These are phyloP conservation scores for Trichoderma gracile DNA, from an alignment of 2,329 filamentous ascomycete genomes.

Conservation along the genomic window DNA sequence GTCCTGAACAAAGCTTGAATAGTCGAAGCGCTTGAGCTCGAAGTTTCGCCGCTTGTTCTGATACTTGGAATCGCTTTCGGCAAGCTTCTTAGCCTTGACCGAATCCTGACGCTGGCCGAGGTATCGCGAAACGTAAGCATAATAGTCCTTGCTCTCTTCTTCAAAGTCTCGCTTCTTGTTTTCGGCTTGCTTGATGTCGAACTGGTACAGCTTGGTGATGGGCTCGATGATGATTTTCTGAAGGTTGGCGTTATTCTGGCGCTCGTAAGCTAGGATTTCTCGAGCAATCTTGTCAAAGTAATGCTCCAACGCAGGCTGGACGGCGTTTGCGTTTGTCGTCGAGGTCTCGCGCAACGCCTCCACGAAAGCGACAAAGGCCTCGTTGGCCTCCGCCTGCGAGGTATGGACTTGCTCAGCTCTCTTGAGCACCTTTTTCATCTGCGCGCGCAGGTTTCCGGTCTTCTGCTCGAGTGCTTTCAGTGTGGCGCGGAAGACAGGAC, in stretches of 20 bases:
- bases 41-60: slow-evolving; percentile 92
- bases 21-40: slow-evolving; percentile 96
- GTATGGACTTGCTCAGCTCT: slow-evolving; percentile 85
- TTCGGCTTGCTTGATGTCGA: slow-evolving; percentile 97
- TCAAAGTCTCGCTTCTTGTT: slow-evolving; percentile 97
- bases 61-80: slow-evolving; percentile 93
- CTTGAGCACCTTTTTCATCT: slow-evolving; percentile 95
- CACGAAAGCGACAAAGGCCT: slow-evolving; percentile 78
- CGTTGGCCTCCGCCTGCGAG: slow-evolving; percentile 81
- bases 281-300: slow-evolving; percentile 97
- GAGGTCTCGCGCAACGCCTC: slow-evolving; percentile 85
- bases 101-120: slow-evolving; percentile 96
- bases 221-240: slow-evolving; percentile 96
- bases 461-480: slow-evolving; percentile 97
- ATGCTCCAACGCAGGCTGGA: slow-evolving; percentile 95
- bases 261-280: slow-evolving; percentile 86
- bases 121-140: slow-evolving; percentile 91
- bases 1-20: slow-evolving; percentile 98
- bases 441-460: slow-evolving; percentile 86
- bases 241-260: slow-evolving; percentile 77
- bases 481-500: slow-evolving; percentile 91
- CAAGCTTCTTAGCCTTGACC: slow-evolving; percentile 94
- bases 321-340: slow-evolving; percentile 87
- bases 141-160: slow-evolving; percentile 98
- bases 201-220: slow-evolving; percentile 83